Base-by-base conservation (phyloP, 257 asterid species). In the Lithospermum erythrorhizon region DNA sequence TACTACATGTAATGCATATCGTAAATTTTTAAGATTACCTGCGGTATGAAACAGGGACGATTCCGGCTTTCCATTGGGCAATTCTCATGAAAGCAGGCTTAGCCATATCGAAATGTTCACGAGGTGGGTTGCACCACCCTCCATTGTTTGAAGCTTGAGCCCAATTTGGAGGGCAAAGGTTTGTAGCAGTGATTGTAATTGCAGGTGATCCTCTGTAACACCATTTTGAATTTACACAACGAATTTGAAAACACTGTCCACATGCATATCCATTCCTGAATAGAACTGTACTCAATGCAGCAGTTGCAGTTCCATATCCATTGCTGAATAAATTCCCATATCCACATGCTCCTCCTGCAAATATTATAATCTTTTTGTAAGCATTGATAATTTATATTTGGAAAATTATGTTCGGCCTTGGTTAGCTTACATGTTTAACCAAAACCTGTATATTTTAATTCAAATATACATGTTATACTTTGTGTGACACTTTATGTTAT, bases 41-140 rank as follows among this genome's bases (percentile, higher is more conserved):
- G 61, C 94, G 88, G 25, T 73, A 88, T 68, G 32, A 19, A 55
- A 85, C 81, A 13, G 95, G 95, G 9, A 88, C 90, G 25, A 88
- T 88, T 64, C 94, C 96, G 21, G 78, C 95, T 47, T 75, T 82
- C 85, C 83, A 86, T 21, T 85, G 80, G 6, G 96, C 95, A 20
- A 88, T 88, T 78, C 80, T 83, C 82, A 72, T 80, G 78, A 88
- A 88, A 18, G 96, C 88, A 1, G 95, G 94, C 54, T 85, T 83
- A 19, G 96, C 65, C 95, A 88, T 88, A 66, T 88, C 95, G 61
- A 88, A 88, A 64, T 85, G 96, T 27, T 72, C 67, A 0, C 94
- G 87, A 53, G 96, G 95, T 0, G 96, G 96, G 77, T 88, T 88
- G 85, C 96, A 88, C 96, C 96, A 88, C 5, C 95, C 96, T 6